phyloP scores from a whole-genome alignment of 768 basidiomycete genomes.

The Austroboletus eburneus region DNA sequence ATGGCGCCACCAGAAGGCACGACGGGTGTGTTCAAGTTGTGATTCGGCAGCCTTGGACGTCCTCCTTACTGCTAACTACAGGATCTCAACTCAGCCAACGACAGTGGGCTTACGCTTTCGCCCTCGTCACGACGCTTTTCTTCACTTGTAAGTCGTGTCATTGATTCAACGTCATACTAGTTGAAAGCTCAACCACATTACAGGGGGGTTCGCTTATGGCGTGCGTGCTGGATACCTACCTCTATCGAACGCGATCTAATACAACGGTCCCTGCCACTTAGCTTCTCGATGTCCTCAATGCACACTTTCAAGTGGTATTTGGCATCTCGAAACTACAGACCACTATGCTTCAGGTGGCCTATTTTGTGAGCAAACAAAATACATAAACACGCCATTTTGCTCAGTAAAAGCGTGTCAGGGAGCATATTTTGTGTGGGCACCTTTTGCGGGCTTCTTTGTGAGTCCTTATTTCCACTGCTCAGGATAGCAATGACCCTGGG shows the following conservation, averaged over 20 bases:
- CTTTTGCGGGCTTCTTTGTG: constrained; percentile 54
- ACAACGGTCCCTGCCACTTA: constrained; percentile 30
- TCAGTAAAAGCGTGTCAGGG: constrained; percentile 32
- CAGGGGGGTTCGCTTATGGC: constrained; percentile 68
- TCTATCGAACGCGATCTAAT: constrained; percentile 1
- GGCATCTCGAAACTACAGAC: constrained; percentile 65
- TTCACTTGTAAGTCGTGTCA: constrained; percentile 54
- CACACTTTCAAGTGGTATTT: constrained; percentile 72
- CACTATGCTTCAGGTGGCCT: constrained; percentile 70
- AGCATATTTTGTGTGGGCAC: constrained; percentile 59
- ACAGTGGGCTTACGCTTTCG: constrained; percentile 56
- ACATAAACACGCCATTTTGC: neutral
- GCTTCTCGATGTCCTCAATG: constrained; percentile 65
- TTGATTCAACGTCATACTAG: neutral
- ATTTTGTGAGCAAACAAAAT: constrained; percentile 45
- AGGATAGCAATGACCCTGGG: constrained; percentile 1
- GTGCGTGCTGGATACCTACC: constrained; percentile 30
- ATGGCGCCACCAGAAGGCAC: constrained; percentile 40
- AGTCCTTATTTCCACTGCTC: constrained; percentile 22
- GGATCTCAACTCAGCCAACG: constrained; percentile 40
- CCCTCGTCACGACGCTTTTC: constrained; percentile 69
- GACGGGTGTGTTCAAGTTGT: constrained; percentile 32
- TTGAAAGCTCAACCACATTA: neutral
- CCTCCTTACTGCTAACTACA: constrained; percentile 1
- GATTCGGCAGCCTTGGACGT: neutral